These are phyloP conservation scores for Aureobasidium musti DNA, from an alignment of 2,329 filamentous ascomycete species.

Conservation along the genomic window DNA sequence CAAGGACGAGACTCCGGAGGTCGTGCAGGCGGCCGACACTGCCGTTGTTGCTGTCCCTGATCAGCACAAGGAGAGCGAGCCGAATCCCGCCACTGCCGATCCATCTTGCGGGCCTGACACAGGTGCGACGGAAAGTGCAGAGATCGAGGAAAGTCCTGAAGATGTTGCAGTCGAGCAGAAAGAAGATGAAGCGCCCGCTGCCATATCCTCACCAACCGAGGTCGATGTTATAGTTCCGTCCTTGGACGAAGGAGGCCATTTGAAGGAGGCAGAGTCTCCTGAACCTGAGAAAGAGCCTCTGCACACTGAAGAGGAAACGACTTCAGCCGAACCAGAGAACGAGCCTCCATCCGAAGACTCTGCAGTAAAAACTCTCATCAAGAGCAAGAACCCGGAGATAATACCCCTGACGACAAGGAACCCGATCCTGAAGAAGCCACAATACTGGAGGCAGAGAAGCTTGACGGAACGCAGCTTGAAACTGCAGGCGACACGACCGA, in stretches of 20 bases:
- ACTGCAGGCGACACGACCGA: no score
- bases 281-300: neutral
- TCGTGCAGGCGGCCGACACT: neutral
- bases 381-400: no score
- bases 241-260: neutral
- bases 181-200: neutral
- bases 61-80: neutral
- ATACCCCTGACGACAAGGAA: neutral
- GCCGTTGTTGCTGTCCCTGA: neutral
- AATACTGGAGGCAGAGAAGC: neutral
- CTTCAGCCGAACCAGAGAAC: neutral
- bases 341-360: neutral
- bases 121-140: no score
- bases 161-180: neutral
- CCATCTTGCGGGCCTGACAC: no score
- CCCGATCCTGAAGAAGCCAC: neutral
- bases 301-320: neutral
- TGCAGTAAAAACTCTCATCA: neutral
- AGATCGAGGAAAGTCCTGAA: no score
- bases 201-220: neutral
- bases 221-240: neutral
- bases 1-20: neutral
- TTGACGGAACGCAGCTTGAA: neutral
- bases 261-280: neutral
- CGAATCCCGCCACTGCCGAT: no score